Evolutionary conservation across 2,329 filamentous ascomycete genomes (phyloP).

Genomic region (Aspergillus pseudoterreus): DNA sequence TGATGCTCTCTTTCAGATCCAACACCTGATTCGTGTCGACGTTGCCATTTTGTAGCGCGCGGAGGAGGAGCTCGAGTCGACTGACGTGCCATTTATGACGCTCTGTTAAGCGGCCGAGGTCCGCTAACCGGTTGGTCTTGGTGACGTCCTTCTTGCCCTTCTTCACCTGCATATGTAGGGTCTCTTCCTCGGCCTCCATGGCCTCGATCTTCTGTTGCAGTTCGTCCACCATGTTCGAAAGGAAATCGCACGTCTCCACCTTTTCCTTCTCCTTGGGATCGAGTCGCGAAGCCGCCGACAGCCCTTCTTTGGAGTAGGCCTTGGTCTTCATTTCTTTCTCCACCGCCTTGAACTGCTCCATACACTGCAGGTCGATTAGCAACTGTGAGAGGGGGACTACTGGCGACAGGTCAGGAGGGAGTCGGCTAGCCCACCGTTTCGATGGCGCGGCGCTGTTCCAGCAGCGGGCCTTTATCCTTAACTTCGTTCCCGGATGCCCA

Average conservation of each 20-base stretch:
- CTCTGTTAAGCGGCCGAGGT: constrained; percentile 80
- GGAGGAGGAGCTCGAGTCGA: constrained; percentile 85
- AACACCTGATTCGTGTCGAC: constrained; percentile 83
- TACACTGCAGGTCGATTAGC: constrained; percentile 47
- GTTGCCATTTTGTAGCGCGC: constrained; percentile 87
- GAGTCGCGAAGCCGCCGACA: constrained; percentile 85
- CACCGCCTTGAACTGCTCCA: constrained; percentile 99
- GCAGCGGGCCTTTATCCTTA: constrained; percentile 95
- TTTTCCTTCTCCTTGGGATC: constrained; percentile 98
- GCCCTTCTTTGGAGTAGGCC: constrained; percentile 95
- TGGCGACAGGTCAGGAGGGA: constrained; percentile 5
- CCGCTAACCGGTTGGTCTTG: constrained; percentile 83
- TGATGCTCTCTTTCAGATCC: constrained; percentile 86
- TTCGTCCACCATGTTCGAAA: constrained; percentile 83
- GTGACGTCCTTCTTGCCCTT: constrained; percentile 84
- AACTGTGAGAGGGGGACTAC: neutral
- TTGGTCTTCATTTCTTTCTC: constrained; percentile 99
- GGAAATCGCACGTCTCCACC: constrained; percentile 79
- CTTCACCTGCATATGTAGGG: constrained; percentile 83
- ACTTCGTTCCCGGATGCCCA: constrained; percentile 98
- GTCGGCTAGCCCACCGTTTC: constrained; percentile 67
- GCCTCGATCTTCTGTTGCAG: constrained; percentile 90
- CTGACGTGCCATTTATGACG: constrained; percentile 95
- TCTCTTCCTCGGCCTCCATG: constrained; percentile 84
- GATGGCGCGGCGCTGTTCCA: constrained; percentile 93